Base-by-base conservation (phyloP, 495 filamentous ascomycete genomes). In the Pyrenula massariospora region DNA sequence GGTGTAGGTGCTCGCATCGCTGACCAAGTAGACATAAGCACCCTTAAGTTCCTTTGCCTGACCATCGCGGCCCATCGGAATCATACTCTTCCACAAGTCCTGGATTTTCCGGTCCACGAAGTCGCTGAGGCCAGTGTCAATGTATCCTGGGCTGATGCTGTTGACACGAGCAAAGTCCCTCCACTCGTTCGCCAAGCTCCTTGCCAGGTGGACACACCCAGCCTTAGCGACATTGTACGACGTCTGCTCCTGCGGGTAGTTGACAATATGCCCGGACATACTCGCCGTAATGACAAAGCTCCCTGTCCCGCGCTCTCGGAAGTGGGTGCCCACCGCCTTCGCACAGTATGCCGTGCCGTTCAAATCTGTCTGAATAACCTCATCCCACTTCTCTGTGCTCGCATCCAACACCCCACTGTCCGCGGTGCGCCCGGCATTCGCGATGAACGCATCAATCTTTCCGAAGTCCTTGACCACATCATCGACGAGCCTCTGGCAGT, bases 1-100 rank as follows among this genome's bases (percentile, higher is more conserved):
- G 19, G 84, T 96, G 69, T 91, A 96, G 48, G 84, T 84, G 67
- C 82, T 83, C 8, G 88, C 88, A 69, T 92, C 86, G 60, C 77
- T 83, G 58, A 76, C 74, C 59, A 92, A 67, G 65, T 90, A 92
- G 5, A 90, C 83, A 67, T 90, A 92, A 3, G 85, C 86, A 3
- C 84, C 87, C 81, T 92, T 92, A 42, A 92, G 66, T 78, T 92
- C 88, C 77, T 89, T 88, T 0, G 87, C 85, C 23, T 86, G 71
- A 25, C 86, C 87, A 52, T 86, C 74, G 19, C 87, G 78, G 21
- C 83, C 84, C 75, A 91, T 77, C 2, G 87, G 87, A 52, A 89
- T 89, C 86, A 89, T 90, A 58, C 69, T 74, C 62, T 76, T 75
- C 88, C 88, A 91, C 53, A 89, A 66, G 57, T 85, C 69, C 73